A percentile compares a stretch with the other conserved stretches of the same genome.
Evolutionary conservation across 106 monocot species (phyloP).

Genomic region (Agapanthus africanus): DNA sequence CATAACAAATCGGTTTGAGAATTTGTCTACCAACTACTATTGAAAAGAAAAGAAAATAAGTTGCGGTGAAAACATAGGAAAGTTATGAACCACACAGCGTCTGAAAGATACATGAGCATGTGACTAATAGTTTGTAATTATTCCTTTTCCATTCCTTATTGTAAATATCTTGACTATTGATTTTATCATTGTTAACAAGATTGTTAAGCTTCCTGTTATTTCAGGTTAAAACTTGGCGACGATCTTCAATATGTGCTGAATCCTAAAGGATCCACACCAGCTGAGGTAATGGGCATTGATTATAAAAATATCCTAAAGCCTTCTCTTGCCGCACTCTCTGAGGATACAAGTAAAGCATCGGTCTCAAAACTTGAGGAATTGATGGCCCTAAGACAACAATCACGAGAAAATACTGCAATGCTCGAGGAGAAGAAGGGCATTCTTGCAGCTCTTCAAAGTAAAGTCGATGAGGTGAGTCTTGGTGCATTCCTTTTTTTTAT

Average conservation of each 20-base stretch:
- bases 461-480: conserved; percentile 48
- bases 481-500: background rate
- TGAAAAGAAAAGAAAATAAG: no score
- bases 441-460: conserved; percentile 33
- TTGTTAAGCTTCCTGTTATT: conserved; percentile 5
- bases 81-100: no score
- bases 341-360: conserved; percentile 48
- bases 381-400: conserved; percentile 41
- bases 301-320: conserved; percentile 73
- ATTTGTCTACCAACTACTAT: no score
- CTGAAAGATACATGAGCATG: no score
- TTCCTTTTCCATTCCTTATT: conserved; percentile 1
- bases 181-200: conserved; percentile 1
- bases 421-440: conserved; percentile 49
- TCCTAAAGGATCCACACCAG: conserved; percentile 57
- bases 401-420: conserved; percentile 34
- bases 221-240: conserved; percentile 61
- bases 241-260: conserved; percentile 57
- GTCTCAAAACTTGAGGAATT: conserved; percentile 53
- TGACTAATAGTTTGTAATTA: no score
- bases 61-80: no score
- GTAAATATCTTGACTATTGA: background rate
- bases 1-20: no score
- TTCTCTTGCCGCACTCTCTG: conserved; percentile 43
- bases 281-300: conserved; percentile 50